phyloP scores from a whole-genome alignment of 148 eudicot species.

The Rhododendron simsii region DNA sequence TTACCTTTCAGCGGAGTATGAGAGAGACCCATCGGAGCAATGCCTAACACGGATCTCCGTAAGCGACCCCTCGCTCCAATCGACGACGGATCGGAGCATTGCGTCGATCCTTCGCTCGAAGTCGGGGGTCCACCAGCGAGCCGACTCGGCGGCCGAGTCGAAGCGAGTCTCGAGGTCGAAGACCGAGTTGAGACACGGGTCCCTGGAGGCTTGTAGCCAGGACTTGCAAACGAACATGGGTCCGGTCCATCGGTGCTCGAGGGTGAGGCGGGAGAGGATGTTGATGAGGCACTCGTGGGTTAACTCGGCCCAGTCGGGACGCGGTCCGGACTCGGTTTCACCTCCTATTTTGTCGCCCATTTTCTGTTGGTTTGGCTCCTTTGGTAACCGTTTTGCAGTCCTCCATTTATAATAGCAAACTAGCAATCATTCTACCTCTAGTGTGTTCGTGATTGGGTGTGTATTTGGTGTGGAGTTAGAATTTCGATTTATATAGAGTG shows the following conservation, averaged over 20 bases:
- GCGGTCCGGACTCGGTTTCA: slow-evolving; percentile 12
- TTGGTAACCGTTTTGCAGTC: background rate
- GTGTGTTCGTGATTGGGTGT: no score
- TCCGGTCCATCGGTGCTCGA: slow-evolving; percentile 63
- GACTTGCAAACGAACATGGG: slow-evolving; percentile 74
- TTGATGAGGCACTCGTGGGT: slow-evolving; percentile 72
- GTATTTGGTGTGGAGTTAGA: no score
- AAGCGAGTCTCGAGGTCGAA: slow-evolving; percentile 68
- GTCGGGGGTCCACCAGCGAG: slow-evolving; percentile 71
- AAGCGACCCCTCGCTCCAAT: slow-evolving; percentile 57
- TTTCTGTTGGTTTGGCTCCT: background rate
- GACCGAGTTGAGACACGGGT: slow-evolving; percentile 52
- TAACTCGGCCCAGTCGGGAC: slow-evolving; percentile 73
- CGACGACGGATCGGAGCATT: slow-evolving; percentile 56
- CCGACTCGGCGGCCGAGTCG: slow-evolving; percentile 50
- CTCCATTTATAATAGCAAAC: no score
- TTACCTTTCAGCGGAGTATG: slow-evolving; percentile 60
- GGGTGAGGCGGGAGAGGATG: slow-evolving; percentile 63
- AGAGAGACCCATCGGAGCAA: slow-evolving; percentile 70
- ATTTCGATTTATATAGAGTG: no score
- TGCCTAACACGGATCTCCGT: slow-evolving; percentile 68
- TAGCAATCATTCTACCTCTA: no score
- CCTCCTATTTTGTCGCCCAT: slow-evolving; percentile 21
- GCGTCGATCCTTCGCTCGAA: slow-evolving; percentile 61
- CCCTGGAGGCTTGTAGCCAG: slow-evolving; percentile 68